Conservation (phyloP, 2,329 filamentous ascomycete species). For the Cercospora beticola region DNA sequence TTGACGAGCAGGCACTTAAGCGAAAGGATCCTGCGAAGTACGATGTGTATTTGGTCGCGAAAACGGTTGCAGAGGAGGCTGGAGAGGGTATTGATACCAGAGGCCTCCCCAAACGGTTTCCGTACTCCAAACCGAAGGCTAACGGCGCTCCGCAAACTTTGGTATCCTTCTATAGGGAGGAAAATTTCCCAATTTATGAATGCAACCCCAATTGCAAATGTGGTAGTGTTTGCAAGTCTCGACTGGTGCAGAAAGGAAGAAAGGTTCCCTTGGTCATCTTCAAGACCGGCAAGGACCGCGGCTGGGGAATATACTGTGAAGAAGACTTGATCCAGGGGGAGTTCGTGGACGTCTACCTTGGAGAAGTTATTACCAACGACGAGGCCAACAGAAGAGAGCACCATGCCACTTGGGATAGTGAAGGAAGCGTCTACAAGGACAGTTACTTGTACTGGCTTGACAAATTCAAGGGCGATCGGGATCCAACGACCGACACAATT, state of each 20-base stretch:
- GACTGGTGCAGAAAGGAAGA: constrained; percentile 73
- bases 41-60: constrained; percentile 21
- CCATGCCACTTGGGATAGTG: constrained; percentile 27
- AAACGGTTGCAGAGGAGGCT: constrained; percentile 26
- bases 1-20: constrained; percentile 43
- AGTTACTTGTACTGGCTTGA: constrained; percentile 80
- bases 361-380: constrained; percentile 53
- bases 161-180: constrained; percentile 45
- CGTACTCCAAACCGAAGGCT: constrained; percentile 53
- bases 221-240: constrained; percentile 64
- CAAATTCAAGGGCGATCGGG: constrained; percentile 58
- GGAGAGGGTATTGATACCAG: constrained; percentile 32
- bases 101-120: constrained; percentile 55
- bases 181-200: constrained; percentile 66
- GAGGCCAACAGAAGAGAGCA: constrained; percentile 66
- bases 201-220: constrained; percentile 73
- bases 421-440: constrained; percentile 64
- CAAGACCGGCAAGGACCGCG: constrained; percentile 63
- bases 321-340: constrained; percentile 68
- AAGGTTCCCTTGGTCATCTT: constrained; percentile 74
- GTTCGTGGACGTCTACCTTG: constrained; percentile 77
- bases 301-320: constrained; percentile 72
- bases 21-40: constrained; percentile 26
- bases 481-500: constrained; percentile 52
- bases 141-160: constrained; percentile 29